Conservation (phyloP, 768 basidiomycete species). For the Lentinula aciculospora region DNA sequence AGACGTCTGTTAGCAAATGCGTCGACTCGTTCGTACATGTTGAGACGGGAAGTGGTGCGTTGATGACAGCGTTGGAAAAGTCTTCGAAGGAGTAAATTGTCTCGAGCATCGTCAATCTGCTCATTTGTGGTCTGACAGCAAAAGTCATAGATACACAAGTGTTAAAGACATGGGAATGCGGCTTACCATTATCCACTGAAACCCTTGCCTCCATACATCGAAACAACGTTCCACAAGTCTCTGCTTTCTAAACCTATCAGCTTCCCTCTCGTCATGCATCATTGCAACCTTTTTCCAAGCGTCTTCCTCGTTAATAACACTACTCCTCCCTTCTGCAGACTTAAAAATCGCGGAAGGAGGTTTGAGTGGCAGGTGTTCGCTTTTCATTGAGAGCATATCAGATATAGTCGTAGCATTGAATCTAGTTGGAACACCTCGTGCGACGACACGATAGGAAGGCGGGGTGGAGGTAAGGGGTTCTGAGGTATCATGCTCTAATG, state of each 20-base stretch:
- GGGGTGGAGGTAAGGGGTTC: constrained; percentile 32
- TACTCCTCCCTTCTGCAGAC: constrained; percentile 38
- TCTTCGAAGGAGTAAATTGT: constrained; percentile 55
- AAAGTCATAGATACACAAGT: not conserved
- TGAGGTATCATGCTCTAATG: constrained; percentile 28
- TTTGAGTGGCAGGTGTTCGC: not conserved
- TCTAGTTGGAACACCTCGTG: constrained; percentile 17
- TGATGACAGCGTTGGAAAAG: constrained; percentile 59
- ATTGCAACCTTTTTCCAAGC: constrained; percentile 75
- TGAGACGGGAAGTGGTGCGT: constrained; percentile 26
- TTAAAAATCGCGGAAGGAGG: constrained; percentile 8
- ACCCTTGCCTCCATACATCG: constrained; percentile 70
- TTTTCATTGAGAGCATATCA: not conserved
- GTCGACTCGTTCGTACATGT: constrained; percentile 37
- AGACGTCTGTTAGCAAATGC: constrained; percentile 37
- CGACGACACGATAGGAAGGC: constrained; percentile 44
- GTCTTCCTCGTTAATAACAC: constrained; percentile 61
- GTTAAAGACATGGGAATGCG: constrained; percentile 1
- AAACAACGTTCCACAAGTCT: constrained; percentile 64
- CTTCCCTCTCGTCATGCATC: constrained; percentile 64
- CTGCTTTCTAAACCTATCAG: constrained; percentile 62
- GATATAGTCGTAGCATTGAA: not conserved
- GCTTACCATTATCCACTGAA: constrained; percentile 70
- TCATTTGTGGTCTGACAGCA: constrained; percentile 57
- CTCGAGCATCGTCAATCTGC: constrained; percentile 66